Percentiles rank a stretch among this genome's conserved stretches.
Conservation (phyloP, 108 stramenopile genomes). For the Skeletonema potamos region DNA sequence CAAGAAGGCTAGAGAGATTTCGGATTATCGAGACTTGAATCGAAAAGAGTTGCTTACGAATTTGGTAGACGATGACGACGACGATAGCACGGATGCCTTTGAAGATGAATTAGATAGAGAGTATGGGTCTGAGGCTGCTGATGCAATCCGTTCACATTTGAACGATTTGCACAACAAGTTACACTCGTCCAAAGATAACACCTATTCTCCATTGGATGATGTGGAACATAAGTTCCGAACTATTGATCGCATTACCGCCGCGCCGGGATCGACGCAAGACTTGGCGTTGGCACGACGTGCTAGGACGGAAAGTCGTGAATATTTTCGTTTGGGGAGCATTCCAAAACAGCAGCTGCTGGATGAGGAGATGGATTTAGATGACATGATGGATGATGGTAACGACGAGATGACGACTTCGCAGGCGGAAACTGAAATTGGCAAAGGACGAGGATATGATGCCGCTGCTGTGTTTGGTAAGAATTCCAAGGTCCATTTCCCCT, state of each 20-base stretch:
- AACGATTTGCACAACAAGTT: constrained; percentile 1
- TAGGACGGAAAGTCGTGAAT: constrained; percentile 43
- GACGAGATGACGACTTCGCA: constrained; percentile 11
- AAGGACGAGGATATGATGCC: constrained; percentile 54
- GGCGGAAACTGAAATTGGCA: constrained; percentile 18
- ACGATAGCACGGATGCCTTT: not conserved
- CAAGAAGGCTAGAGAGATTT: constrained; percentile 6
- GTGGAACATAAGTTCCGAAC: constrained; percentile 58
- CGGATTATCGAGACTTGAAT: constrained; percentile 9
- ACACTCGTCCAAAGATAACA: not conserved
- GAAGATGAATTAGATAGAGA: constrained; percentile 30
- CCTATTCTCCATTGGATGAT: constrained; percentile 37
- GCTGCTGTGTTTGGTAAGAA: constrained; percentile 42
- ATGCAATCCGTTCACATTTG: constrained; percentile 35
- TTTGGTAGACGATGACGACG: constrained; percentile 1
- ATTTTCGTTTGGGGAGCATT: constrained; percentile 20
- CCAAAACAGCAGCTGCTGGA: constrained; percentile 15
- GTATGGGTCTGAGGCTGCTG: constrained; percentile 40
- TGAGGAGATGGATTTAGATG: constrained; percentile 34
- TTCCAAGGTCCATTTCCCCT: constrained; percentile 16
- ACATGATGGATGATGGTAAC: constrained; percentile 33
- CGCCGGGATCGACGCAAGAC: constrained; percentile 74
- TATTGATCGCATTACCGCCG: constrained; percentile 71
- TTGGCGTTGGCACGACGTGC: constrained; percentile 58
- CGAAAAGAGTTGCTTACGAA: constrained; percentile 1